Conservation (phyloP, 345 rosid species). For the Lenwebbia sp. region DNA sequence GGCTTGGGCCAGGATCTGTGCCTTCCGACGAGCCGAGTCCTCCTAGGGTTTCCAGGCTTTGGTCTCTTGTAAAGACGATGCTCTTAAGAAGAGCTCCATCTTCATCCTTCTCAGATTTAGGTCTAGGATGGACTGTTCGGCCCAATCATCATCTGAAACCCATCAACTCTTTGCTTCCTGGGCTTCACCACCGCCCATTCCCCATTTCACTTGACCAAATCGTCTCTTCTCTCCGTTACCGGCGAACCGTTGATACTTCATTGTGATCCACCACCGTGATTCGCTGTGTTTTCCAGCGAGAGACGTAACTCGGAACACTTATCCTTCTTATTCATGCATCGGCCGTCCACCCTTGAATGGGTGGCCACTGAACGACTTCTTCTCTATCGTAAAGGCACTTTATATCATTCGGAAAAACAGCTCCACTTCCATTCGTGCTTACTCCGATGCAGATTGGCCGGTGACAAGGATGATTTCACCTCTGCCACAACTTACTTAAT, state of each 20-base stretch:
- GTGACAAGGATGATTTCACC: not conserved
- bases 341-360: not conserved
- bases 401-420: not conserved
- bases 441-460: accelerated
- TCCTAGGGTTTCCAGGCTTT: not conserved
- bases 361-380: not conserved
- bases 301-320: no score
- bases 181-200: not conserved
- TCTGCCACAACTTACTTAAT: not conserved
- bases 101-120: not conserved
- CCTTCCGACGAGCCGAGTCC: not conserved
- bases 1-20: not conserved
- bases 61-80: not conserved
- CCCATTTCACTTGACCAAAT: not conserved
- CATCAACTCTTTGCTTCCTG: not conserved
- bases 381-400: not conserved
- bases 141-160: not conserved
- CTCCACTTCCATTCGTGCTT: not conserved
- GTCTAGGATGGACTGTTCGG: not conserved
- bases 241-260: not conserved
- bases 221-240: not conserved
- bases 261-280: not conserved
- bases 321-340: not conserved
- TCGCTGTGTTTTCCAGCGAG: no score
- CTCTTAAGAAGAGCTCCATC: not conserved